Conservation (phyloP, 2,329 filamentous ascomycete genomes). For the Juglanconis juglandina region DNA sequence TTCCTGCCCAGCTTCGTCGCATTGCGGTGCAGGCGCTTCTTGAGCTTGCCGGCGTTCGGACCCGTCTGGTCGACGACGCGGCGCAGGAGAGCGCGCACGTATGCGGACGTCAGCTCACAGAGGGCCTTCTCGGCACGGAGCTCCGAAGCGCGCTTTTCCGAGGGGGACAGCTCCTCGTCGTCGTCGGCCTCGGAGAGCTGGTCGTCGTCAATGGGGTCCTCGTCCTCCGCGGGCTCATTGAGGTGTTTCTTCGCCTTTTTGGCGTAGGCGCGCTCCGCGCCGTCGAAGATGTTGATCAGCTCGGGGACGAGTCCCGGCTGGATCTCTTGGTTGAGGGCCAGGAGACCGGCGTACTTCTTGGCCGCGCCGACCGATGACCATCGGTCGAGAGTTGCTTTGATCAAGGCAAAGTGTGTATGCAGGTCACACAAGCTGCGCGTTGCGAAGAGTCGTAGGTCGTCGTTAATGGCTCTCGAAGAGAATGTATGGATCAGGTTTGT, state of each 20-base stretch:
- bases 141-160: slow-evolving; percentile 59
- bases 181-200: slow-evolving; percentile 58
- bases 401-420: slow-evolving; percentile 72
- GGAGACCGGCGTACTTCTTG: slow-evolving; percentile 51
- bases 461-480: slow-evolving; percentile 65
- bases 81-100: slow-evolving; percentile 75
- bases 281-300: slow-evolving; percentile 73
- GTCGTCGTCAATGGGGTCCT: slow-evolving; percentile 66
- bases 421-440: slow-evolving; percentile 78
- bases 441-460: slow-evolving; percentile 73
- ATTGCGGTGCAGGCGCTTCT: slow-evolving; percentile 73
- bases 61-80: slow-evolving; percentile 67
- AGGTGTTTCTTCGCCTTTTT: slow-evolving; percentile 62
- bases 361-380: slow-evolving; percentile 33
- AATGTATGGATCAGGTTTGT: slow-evolving; percentile 65
- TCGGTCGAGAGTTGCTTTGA: slow-evolving; percentile 55
- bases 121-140: slow-evolving; percentile 80
- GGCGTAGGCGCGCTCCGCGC: slow-evolving; percentile 74
- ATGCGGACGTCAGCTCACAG: slow-evolving; percentile 80
- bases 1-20: slow-evolving; percentile 76
- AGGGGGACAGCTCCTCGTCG: slow-evolving; percentile 50
- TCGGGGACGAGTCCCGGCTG: slow-evolving; percentile 60
- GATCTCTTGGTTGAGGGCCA: slow-evolving; percentile 66
- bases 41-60: slow-evolving; percentile 59
- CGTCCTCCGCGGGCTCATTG: slow-evolving; percentile 65